Base-by-base conservation (phyloP, 306 rosid genomes). In the Sicyos baderoa region DNA sequence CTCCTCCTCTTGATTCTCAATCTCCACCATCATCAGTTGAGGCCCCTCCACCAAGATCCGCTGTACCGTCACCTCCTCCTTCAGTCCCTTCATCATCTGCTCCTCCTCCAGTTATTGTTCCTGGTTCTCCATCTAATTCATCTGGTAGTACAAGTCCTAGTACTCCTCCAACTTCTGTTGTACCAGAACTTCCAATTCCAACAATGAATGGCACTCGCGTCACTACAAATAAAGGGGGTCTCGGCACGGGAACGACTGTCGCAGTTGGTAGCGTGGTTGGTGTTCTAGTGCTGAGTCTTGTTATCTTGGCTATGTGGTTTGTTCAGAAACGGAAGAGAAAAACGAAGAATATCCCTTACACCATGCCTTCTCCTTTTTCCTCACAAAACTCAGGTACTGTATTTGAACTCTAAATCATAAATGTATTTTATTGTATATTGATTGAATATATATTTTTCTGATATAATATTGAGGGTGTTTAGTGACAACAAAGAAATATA, bases 371-470 rank as follows among this genome's bases (percentile, higher is more conserved):
- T 59, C 99, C 99, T 51, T 84, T 77, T 70, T 90, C 99, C 18
- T 93, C 97, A 58, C 97, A 90, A 59, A 88, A 85, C 81, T 94
- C 99, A 86, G 99, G 99, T 94, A 83, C 77, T 68, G 37, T 47
- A 44, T 65, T 45, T 19, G 70, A 64, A 45, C 53, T 11, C 54
- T 22, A 49, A 22, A 66, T 21, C 21, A 5, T 29, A 37, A 37
- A 37, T 6, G 44, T 37, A 37, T 37, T 37, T 37, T 37, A 37
- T 37, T 37, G 4, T 37, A 4, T 37, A 37, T 5, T 25, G 44
- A 37, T 37, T 9, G 44, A 37, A 2, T 37, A 25, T 25, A 5
- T 5, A 5, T 37, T 37, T 37, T 37, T 37, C 44, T 37, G 44
- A 37, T 37, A 37, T 37, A 37, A 37, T 37, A 5, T 37, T 2